Base-by-base conservation (phyloP, 805 yeast species). In the Candida pseudoglaebosa region DNA sequence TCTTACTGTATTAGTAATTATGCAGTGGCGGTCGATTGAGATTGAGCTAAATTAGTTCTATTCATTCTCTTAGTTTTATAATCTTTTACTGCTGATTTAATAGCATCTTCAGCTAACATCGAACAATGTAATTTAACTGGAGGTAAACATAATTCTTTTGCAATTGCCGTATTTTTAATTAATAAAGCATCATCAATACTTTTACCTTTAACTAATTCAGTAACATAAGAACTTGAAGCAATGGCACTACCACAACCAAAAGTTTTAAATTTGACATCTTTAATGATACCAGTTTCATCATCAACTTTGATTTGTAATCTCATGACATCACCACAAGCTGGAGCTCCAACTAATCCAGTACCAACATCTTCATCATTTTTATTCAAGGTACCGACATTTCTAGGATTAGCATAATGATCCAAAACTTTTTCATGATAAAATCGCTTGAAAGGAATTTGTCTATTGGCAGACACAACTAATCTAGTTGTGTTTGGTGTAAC, bases 281-380 rank as follows among this genome's bases (percentile, higher is more conserved):
- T 80, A 51, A 93, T 93, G 38, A 86, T 73, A 1, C 99, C 99
- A 17, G 95, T 80, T 41, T 75, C 81, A 54, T 90, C 97, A 48
- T 83, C 82, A 7, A 93, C 99, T 60, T 90, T 80, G 56, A 93
- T 93, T 63, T 93, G 98, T 48, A 93, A 75, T 67, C 95, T 84
- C 96, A 93, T 93, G 32, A 93, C 99, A 70, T 93, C 99, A 40
- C 99, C 99, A 69, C 99, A 93, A 0, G 99, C 99, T 39, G 99
- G 98, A 0, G 99, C 98, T 41, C 99, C 99, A 12, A 93, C 99
- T 32, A 93, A 74, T 1, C 99, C 99, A 1, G 98, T 93, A 32
- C 99, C 99, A 9, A 93, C 97, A 49, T 80, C 77, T 13, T 66
- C 55, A 42, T 78, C 75, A 39, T 71, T 73, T 65, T 90, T 89